These are phyloP conservation scores for Diaporthe citri DNA, from an alignment of 2,329 filamentous ascomycete species.

Conservation along the genomic window DNA sequence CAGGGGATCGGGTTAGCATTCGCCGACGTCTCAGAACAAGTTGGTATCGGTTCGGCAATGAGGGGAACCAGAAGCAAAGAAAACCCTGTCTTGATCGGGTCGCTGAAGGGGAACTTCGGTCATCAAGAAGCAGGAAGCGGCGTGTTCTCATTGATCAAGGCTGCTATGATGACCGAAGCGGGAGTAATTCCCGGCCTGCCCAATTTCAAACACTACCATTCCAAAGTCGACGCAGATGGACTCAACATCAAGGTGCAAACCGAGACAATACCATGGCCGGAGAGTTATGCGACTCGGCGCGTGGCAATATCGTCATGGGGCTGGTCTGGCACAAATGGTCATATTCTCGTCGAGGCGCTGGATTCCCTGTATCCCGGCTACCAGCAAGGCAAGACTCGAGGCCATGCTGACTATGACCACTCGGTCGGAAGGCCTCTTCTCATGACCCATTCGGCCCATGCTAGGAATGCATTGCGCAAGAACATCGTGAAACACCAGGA, in stretches of 20 bases:
- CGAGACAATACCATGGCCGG: not conserved
- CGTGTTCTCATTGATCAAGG: not conserved
- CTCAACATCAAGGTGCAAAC: not conserved
- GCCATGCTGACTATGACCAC: not conserved
- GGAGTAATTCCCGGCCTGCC: not conserved
- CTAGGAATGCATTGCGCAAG: not conserved
- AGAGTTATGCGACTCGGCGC: not conserved
- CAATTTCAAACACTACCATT: not conserved
- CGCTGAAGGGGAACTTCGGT: not conserved
- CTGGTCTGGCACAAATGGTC: not conserved
- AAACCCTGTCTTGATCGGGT: not conserved
- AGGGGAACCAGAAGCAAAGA: not conserved
- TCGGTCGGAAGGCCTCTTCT: not conserved
- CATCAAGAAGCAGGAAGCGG: not conserved
- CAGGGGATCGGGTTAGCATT: not conserved
- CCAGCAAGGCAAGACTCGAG: not conserved
- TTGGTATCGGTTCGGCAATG: not conserved
- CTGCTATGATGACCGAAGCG: slow-evolving; percentile 2
- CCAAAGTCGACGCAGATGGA: not conserved
- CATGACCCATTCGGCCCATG: not conserved
- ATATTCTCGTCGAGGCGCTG: not conserved
- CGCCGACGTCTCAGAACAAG: not conserved
- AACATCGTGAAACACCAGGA: not conserved
- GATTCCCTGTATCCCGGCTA: not conserved
- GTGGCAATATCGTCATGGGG: not conserved